These are phyloP conservation scores for Tetragonia tetragonoides DNA, from an alignment of 148 eudicot species.

Conservation along the genomic window DNA sequence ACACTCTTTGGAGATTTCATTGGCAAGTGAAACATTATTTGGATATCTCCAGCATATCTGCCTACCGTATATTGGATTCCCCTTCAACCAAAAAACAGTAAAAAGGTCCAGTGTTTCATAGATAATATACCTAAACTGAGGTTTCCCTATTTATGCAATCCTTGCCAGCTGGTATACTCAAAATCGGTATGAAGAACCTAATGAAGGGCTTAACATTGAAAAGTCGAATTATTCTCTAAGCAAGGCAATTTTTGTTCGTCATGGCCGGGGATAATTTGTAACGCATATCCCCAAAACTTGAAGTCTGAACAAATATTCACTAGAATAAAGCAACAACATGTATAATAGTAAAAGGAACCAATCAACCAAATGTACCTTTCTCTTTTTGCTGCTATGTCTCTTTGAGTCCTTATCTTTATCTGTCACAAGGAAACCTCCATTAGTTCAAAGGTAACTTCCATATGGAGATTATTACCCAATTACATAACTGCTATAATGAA, in stretches of 20 bases:
- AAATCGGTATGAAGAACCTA: background rate
- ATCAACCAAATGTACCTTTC: slow-evolving; percentile 54
- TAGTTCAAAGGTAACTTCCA: background rate
- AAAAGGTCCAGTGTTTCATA: background rate
- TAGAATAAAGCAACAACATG: slow-evolving; percentile 5
- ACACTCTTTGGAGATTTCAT: background rate
- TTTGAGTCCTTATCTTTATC: slow-evolving; percentile 83
- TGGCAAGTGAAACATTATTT: background rate
- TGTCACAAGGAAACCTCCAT: slow-evolving; percentile 33
- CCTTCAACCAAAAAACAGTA: background rate
- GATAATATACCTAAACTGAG: background rate
- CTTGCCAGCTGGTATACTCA: background rate
- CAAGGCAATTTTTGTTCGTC: background rate
- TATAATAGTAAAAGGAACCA: background rate
- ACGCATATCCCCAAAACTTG: background rate
- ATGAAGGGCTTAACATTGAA: background rate
- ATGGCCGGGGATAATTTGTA: background rate
- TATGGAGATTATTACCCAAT: background rate
- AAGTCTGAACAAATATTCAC: background rate
- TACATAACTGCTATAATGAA: background rate
- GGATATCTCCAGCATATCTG: background rate
- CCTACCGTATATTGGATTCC: background rate
- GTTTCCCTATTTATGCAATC: background rate
- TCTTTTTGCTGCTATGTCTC: slow-evolving; percentile 80
- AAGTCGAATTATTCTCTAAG: background rate